These are phyloP conservation scores for Plasmodium billcollinsi DNA, from an alignment of 169 alveolate species.

Conservation along the genomic window DNA sequence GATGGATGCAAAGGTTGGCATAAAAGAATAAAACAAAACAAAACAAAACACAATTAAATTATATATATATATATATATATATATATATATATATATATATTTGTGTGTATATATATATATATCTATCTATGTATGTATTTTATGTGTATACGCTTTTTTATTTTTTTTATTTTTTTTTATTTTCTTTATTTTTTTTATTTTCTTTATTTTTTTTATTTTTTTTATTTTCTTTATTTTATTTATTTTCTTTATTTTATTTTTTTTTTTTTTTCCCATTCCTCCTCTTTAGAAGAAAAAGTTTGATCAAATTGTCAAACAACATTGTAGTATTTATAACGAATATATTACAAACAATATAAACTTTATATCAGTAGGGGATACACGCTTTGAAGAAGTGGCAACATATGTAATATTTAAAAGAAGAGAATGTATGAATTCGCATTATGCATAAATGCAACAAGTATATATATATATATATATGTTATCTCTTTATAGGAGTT, in stretches of 20 bases:
- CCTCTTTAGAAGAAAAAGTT: conserved; percentile 80
- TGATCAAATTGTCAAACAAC: conserved; percentile 77
- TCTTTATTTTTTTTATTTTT: neutral
- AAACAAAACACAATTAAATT: neutral
- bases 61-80: neutral
- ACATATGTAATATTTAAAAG: conserved; percentile 77
- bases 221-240: neutral
- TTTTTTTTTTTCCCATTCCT: neutral
- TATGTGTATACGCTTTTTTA: neutral
- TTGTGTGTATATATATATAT: too few relatives aligned
- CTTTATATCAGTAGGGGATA: conserved; percentile 87
- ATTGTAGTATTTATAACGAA: conserved; percentile 28
- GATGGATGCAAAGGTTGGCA: conserved; percentile 88
- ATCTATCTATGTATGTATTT: neutral
- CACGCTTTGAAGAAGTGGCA: conserved; percentile 90
- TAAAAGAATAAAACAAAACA: conserved; percentile 20
- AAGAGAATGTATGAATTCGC: neutral
- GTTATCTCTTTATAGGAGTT: conserved; percentile 20
- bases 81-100: neutral
- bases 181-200: neutral
- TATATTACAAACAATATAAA: conserved; percentile 75
- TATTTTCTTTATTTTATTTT: neutral
- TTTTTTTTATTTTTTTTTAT: neutral
- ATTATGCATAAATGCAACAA: neutral
- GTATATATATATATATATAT: neutral